Conservation (phyloP, 768 basidiomycete species). For the Mycena venus region DNA sequence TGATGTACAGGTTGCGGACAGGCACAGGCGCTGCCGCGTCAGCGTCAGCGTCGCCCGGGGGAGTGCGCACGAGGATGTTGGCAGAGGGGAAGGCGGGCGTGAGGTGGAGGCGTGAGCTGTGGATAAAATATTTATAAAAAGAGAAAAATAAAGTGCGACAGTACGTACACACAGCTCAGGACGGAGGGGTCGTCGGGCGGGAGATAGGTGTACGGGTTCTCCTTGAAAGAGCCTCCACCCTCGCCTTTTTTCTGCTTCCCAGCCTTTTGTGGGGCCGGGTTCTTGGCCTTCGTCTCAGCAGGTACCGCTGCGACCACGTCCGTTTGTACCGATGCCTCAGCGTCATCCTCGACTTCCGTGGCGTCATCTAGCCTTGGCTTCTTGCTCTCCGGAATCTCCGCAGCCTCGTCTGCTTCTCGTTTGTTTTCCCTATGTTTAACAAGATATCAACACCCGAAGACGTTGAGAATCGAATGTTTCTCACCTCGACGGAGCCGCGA, state of each 20-base stretch:
- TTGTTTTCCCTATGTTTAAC: constrained; percentile 57
- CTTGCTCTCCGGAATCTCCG: constrained; percentile 62
- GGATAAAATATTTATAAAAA: neutral
- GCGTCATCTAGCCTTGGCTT: constrained; percentile 59
- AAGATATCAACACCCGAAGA: neutral
- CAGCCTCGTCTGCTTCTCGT: constrained; percentile 59
- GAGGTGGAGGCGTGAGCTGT: constrained; percentile 81
- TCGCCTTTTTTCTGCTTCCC: constrained; percentile 36
- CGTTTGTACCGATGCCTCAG: neutral
- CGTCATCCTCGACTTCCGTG: neutral
- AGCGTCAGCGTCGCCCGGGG: constrained; percentile 60
- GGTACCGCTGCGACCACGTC: neutral
- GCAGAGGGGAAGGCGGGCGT: constrained; percentile 76
- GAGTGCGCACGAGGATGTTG: constrained; percentile 91
- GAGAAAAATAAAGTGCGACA: neutral
- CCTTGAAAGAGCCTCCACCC: constrained; percentile 73
- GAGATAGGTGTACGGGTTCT: constrained; percentile 92
- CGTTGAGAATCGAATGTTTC: neutral
- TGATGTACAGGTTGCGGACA: constrained; percentile 90
- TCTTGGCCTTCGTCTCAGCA: neutral
- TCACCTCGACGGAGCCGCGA: constrained; percentile 33
- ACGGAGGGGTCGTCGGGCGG: constrained; percentile 78
- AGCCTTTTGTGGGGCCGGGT: constrained; percentile 11
- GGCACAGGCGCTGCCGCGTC: constrained; percentile 29
- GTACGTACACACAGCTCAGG: constrained; percentile 76